Conservation (phyloP, 2,329 filamentous ascomycete genomes). For the Paecilomyces fulvus region DNA sequence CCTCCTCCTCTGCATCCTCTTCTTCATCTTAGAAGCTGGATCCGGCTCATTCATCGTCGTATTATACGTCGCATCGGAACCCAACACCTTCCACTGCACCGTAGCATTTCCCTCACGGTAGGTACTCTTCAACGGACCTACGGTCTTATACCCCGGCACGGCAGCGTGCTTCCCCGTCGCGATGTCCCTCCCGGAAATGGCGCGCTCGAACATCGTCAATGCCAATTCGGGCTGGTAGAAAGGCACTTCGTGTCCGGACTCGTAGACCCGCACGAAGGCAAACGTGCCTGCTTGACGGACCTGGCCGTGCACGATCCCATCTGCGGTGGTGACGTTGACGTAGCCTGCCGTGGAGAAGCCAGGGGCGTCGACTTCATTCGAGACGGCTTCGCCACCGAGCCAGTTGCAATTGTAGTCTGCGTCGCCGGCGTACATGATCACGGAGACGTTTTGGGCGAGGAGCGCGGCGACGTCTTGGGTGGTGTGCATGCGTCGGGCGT, state of each 20-base stretch:
- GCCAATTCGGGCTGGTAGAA: constrained; percentile 48
- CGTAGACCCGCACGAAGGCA: constrained; percentile 24
- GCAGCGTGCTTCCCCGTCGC: constrained; percentile 36
- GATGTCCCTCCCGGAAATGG: constrained; percentile 41
- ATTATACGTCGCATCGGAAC: constrained; percentile 41
- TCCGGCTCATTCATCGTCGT: constrained; percentile 36
- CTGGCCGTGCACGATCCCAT: background rate
- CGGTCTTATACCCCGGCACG: background rate
- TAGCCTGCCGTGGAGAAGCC: background rate
- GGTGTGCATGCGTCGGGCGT: constrained; percentile 29
- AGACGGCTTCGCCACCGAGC: background rate
- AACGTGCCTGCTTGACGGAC: background rate
- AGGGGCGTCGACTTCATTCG: background rate
- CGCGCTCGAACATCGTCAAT: constrained; percentile 43
- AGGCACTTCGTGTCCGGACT: constrained; percentile 43
- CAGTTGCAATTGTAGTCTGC: constrained; percentile 20
- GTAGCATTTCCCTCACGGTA: constrained; percentile 19
- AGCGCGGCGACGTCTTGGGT: constrained; percentile 36
- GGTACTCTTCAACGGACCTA: background rate
- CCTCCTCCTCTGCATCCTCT: background rate
- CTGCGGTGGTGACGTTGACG: background rate
- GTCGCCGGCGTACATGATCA: constrained; percentile 23
- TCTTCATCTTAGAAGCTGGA: constrained; percentile 6
- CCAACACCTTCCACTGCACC: constrained; percentile 37
- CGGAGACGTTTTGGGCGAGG: constrained; percentile 31